These are phyloP conservation scores for Blastomyces silverae DNA, from an alignment of 2,329 filamentous ascomycete species.

Conservation along the genomic window DNA sequence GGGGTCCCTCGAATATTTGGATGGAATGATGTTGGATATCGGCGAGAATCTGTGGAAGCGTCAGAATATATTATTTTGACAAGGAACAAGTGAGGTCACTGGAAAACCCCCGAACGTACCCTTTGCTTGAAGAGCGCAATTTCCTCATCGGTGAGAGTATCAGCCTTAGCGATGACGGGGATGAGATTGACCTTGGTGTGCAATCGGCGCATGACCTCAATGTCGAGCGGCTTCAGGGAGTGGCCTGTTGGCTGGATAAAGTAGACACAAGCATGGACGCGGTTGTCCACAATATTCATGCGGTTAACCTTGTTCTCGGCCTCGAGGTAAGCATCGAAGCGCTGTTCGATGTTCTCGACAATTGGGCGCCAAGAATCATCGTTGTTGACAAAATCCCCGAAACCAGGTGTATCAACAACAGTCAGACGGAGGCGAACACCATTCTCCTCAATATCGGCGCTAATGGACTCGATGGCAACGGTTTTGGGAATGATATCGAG, in stretches of 20 bases:
- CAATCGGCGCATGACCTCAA: conserved; percentile 98
- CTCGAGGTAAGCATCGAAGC: conserved; percentile 96
- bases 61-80: conserved; percentile 26
- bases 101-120: conserved; percentile 53
- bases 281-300: conserved; percentile 99
- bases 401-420: conserved; percentile 95
- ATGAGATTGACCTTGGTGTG: conserved; percentile 99
- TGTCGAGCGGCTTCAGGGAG: conserved; percentile 95
- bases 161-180: conserved; percentile 96
- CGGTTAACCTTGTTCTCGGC: conserved; percentile 99
- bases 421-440: conserved; percentile 93
- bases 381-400: conserved; percentile 99
- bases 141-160: conserved; percentile 96
- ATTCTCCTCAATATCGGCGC: conserved; percentile 95
- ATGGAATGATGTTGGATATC: conserved; percentile 97
- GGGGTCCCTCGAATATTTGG: conserved; percentile 97
- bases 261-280: conserved; percentile 97
- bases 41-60: conserved; percentile 66
- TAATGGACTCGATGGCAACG: conserved; percentile 89
- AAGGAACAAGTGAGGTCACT: conserved; percentile 1
- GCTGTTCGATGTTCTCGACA: conserved; percentile 98
- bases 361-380: conserved; percentile 99
- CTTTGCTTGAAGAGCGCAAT: conserved; percentile 90
- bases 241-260: conserved; percentile 99
- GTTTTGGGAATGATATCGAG: conserved; percentile 99